Evolutionary conservation across 108 stramenopile genomes (phyloP).

Genomic region (Cyclotella baltica): DNA sequence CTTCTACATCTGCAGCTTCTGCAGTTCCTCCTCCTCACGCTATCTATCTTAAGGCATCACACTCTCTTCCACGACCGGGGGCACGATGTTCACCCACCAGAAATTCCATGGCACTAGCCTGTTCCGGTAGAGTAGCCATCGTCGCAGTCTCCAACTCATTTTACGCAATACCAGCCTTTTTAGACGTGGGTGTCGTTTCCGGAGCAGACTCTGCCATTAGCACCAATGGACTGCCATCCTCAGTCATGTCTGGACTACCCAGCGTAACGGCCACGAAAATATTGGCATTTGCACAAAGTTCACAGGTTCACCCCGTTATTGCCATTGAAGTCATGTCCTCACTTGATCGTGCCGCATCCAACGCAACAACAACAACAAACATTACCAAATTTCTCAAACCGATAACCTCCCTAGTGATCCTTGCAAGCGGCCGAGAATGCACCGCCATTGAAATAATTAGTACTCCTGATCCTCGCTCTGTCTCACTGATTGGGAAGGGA

Average conservation of each 20-base stretch:
- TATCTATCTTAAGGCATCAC: conserved; percentile 37
- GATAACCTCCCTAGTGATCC: conserved; percentile 51
- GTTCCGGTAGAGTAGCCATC: conserved; percentile 70
- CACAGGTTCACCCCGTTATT: conserved; percentile 84
- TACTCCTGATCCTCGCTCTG: conserved; percentile 27
- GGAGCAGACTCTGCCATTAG: background rate
- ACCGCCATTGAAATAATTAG: conserved; percentile 72
- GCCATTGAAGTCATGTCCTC: conserved; percentile 54
- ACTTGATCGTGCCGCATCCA: conserved; percentile 1
- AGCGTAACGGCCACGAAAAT: conserved; percentile 57
- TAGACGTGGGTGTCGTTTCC: conserved; percentile 27
- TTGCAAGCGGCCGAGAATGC: conserved; percentile 83
- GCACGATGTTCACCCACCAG: conserved; percentile 70
- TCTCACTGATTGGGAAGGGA: conserved; percentile 12
- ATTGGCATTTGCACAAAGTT: conserved; percentile 72
- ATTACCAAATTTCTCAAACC: conserved; percentile 25
- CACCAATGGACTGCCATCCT: conserved; percentile 8
- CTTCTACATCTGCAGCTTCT: background rate
- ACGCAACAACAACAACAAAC: conserved; percentile 28
- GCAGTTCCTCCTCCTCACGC: conserved; percentile 5
- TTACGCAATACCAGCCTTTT: conserved; percentile 64
- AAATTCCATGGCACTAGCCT: conserved; percentile 70
- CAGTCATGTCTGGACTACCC: conserved; percentile 22
- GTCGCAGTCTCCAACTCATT: conserved; percentile 78
- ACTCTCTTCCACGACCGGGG: conserved; percentile 65